phyloP scores from a whole-genome alignment of 1,284 basidiomycete genomes.

The Leccinum pachyderme region DNA sequence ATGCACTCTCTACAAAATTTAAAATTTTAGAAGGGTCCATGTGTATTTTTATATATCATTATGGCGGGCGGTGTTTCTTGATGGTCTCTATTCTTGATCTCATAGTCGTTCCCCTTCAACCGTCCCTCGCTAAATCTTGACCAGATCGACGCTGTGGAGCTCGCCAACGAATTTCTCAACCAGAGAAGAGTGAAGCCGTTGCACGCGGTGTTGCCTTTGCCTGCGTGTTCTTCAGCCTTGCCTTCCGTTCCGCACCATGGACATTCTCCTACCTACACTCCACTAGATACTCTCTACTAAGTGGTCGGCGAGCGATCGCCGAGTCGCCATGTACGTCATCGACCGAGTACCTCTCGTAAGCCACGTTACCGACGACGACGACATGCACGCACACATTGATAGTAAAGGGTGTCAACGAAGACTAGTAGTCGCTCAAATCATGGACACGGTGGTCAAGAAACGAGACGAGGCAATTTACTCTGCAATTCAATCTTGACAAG shows the following conservation, averaged over 20 bases:
- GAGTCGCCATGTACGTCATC: conserved; percentile 76
- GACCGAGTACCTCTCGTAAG: conserved; percentile 80
- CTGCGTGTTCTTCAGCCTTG: background rate
- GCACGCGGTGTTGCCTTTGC: conserved; percentile 75
- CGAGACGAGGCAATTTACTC: conserved; percentile 87
- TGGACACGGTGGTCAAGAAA: conserved; percentile 78
- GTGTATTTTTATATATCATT: too few relatives aligned
- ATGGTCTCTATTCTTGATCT: conserved; percentile 88
- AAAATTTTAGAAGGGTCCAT: too few relatives aligned
- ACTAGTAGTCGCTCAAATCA: conserved; percentile 74
- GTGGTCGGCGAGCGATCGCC: conserved; percentile 76
- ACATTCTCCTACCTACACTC: too few relatives aligned
- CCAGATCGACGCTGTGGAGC: conserved; percentile 85
- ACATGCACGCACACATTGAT: conserved; percentile 84
- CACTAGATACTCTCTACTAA: conserved; percentile 77
- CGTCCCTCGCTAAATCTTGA: conserved; percentile 94
- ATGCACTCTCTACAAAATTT: too few relatives aligned
- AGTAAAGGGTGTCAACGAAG: conserved; percentile 50
- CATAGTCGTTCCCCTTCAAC: conserved; percentile 89
- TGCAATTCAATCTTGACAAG: conserved; percentile 69
- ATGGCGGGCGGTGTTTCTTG: too few relatives aligned
- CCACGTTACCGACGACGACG: conserved; percentile 83
- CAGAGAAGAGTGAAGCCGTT: conserved; percentile 93
- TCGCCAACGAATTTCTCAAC: conserved; percentile 94
- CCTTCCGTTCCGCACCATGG: conserved; percentile 70